Evolutionary conservation across 2,329 filamentous ascomycete genomes (phyloP), one percentile per base, ranked within the genome.

Genomic region (Microdochium trichocladiopsis): DNA sequence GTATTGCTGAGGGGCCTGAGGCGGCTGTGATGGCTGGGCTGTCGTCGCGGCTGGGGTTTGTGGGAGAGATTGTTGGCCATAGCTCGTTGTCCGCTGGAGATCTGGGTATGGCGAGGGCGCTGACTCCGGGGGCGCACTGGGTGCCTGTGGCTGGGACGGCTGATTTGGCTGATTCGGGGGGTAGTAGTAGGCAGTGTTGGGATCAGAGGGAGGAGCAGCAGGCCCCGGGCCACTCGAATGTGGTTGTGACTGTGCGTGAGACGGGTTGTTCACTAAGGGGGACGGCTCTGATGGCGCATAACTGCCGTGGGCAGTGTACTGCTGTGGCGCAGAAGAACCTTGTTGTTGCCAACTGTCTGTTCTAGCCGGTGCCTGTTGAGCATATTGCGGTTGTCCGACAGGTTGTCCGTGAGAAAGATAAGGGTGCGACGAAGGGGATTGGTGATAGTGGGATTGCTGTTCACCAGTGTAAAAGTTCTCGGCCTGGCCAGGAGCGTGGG

Each of bases 401-500:
- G 74, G 69, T 50, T 75, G 74, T 52, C 72, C 66, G 51, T 72
- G 73, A 36, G 73, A 72, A n/a, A 68, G 66, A 56, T 84, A 85
- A 36, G 76, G 72, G 50, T 79, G 79, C 11, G 76, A 73, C 47
- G 72, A 79, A 4, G 74, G 63, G 9, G 76, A 71, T 67, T 74
- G 57, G 69, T 66, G 49, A 69, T 78, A 77, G 36, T 73, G 72
- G 14, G 66, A 63, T 43, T 66, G 73, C 43, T 80, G 72, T 58
- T 85, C 87, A 33, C 83, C 82, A 14, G 83, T 88, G 66, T 96
- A 96, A 66, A 88, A 96, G 68, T 77, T 93, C 65, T 96, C 92
- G 10, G 84, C 83, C 1, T 78, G 79, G 11, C 77, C 75, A 24
- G 72, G 67, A 55, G 72, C 69, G 47, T 62, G 69, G 11, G 74